Conservation (phyloP, 306 rosid species). For the Alnus glutinosa region DNA sequence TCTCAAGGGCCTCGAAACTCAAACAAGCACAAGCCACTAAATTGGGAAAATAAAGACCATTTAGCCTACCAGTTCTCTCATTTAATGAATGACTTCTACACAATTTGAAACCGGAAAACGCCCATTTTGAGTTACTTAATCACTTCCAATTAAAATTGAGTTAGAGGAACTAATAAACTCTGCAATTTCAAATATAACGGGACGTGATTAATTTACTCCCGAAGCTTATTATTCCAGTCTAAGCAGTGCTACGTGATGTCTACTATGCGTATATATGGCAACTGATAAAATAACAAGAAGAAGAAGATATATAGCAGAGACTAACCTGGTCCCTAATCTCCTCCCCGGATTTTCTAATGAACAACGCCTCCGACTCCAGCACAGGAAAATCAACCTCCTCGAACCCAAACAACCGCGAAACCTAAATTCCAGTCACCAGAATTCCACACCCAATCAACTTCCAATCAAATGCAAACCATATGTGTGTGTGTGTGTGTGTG, state of each 20-base stretch:
- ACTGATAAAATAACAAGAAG: neutral
- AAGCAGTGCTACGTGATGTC: neutral
- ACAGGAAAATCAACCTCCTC: conserved; percentile 96
- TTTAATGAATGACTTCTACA: neutral
- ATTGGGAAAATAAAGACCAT: neutral
- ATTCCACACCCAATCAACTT: neutral
- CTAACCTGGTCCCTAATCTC: conserved; percentile 95
- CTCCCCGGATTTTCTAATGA: conserved; percentile 87
- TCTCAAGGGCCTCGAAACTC: neutral
- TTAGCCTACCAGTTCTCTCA: neutral
- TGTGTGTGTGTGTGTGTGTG: too few relatives aligned
- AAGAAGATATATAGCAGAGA: neutral
- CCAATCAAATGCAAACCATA: conserved; percentile 1
- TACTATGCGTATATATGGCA: neutral
- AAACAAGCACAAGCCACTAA: neutral
- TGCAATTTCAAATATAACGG: neutral
- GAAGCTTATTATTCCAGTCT: neutral
- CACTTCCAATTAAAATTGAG: neutral
- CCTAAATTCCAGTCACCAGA: conserved; percentile 37
- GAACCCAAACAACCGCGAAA: conserved; percentile 71
- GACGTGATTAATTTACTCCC: neutral
- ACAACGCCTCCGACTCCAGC: conserved; percentile 89
- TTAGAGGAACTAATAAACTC: neutral
- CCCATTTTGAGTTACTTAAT: neutral
- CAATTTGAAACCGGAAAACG: neutral